Conservation (phyloP, 2,329 filamentous ascomycete genomes). For the Dryadomyces quercivorus region DNA sequence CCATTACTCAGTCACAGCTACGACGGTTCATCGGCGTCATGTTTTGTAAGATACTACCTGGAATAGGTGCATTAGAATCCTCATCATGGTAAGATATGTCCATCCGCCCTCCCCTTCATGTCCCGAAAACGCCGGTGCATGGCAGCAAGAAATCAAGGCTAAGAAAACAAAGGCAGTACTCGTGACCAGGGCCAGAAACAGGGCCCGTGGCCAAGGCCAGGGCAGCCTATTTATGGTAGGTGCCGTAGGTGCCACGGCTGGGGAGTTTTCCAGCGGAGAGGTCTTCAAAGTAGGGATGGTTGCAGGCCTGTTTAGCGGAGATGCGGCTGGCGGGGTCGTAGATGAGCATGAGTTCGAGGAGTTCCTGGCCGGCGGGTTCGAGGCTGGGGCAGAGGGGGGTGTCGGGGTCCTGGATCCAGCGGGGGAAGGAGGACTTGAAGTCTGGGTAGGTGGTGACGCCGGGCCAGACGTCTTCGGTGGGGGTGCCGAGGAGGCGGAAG, state of each 20-base stretch:
- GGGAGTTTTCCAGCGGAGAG: slow-evolving; percentile 10
- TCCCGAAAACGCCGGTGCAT: no score
- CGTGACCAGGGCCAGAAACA: no score
- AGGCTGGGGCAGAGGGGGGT: slow-evolving; percentile 55
- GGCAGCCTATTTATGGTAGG: background rate
- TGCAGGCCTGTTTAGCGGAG: slow-evolving; percentile 76
- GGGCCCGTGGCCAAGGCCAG: no score
- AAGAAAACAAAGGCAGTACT: no score
- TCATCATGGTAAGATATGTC: no score
- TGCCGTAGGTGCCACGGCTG: background rate
- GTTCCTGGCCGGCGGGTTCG: slow-evolving; percentile 57
- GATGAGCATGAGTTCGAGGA: slow-evolving; percentile 56
- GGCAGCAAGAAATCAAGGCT: no score
- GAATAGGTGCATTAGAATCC: no score
- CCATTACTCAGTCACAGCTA: no score
- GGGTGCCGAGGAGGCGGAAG: slow-evolving; percentile 73
- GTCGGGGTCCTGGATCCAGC: slow-evolving; percentile 62
- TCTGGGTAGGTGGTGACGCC: slow-evolving; percentile 82
- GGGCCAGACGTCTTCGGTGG: slow-evolving; percentile 68
- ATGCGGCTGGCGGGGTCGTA: slow-evolving; percentile 77
- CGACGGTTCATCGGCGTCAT: no score
- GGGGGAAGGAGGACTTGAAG: slow-evolving; percentile 79
- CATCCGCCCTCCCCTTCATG: no score
- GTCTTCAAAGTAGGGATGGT: slow-evolving; percentile 63
- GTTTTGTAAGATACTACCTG: no score